These are phyloP conservation scores for Linderina pennispora DNA, from an alignment of 192 early-diverging fungal species.

Conservation along the genomic window DNA sequence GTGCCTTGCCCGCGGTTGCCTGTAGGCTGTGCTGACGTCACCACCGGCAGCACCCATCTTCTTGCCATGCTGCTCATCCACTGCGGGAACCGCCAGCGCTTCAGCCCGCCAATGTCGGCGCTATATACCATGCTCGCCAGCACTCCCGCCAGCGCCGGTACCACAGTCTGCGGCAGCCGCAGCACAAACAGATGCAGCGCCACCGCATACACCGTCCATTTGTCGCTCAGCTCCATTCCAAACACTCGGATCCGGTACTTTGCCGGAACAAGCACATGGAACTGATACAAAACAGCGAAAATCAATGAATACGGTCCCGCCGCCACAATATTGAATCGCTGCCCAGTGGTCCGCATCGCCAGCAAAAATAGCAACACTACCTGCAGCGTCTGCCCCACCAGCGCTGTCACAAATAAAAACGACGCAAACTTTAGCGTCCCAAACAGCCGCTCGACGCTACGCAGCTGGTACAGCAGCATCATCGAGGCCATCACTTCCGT, in stretches of 20 bases:
- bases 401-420: constrained; percentile 8
- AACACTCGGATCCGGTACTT: background rate
- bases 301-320: constrained; percentile 9
- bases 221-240: constrained; percentile 7
- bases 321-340: background rate
- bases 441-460: constrained; percentile 12
- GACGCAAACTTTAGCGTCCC: constrained; percentile 17
- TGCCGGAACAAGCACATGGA: constrained; percentile 5
- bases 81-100: constrained; percentile 14
- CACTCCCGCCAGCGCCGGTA: constrained; percentile 9
- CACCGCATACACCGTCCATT: constrained; percentile 4
- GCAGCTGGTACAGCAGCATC: constrained; percentile 11
- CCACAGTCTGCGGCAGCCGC: background rate
- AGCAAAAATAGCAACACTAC: background rate
- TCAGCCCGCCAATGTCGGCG: constrained; percentile 9
- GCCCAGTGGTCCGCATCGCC: background rate
- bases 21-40: too few relatives aligned
- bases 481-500: background rate
- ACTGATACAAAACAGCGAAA: constrained; percentile 12
- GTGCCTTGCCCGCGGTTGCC: too few relatives aligned
- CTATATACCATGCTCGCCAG: constrained; percentile 9
- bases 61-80: background rate
- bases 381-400: constrained; percentile 9
- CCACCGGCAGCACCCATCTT: constrained; percentile 1
- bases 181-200: constrained; percentile 1